Evolutionary conservation across 257 asterid genomes (phyloP), one percentile per base, ranked within the genome.

Genomic region (Paulownia fortunei): DNA sequence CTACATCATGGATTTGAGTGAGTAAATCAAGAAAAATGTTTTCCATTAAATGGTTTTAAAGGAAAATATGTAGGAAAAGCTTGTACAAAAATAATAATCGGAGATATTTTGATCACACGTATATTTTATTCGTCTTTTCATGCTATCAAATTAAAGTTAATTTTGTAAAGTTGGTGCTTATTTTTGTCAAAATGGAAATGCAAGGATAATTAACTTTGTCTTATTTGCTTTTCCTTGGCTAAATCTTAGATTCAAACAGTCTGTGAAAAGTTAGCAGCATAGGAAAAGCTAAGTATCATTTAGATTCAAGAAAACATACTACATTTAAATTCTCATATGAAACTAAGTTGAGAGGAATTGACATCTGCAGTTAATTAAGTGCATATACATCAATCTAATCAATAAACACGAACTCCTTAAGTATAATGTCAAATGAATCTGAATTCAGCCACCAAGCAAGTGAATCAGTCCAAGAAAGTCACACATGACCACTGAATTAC

Each of bases 391-490:
- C 39, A 49, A 23, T 16, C 24, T 21, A 46, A 49, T 32, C 24
- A 76, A 49, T 24, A 19, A 37, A 49, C 8, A 21, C n/a, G n/a
- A n/a, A n/a, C n/a, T n/a, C n/a, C n/a, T n/a, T n/a, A n/a, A n/a
- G n/a, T n/a, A n/a, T 30, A 11, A 34, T 42, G 19, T 75, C 52
- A 23, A 49, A 62, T 26, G 34, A 34, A 46, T 44, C 52, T 18
- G 2, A 47, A 64, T 44, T 72, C 21, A 19, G 59, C 6, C 23
- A 56, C 41, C 64, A 74, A 74, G 61, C 32, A 24, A n/a, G 78
- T 41, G 60, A 30, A 73, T 16, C 61, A 42, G 34, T 74, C 52
- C 44, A 42, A 30, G 69, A 23, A 62, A 61, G 18, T 75, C 54
- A 18, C 21, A 75, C 69, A 21, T 10, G n/a, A 21, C 5, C 16